Percentiles rank a stretch among this genome's conserved stretches.
Conservation (phyloP, 805 yeast species). For the Huiozyma sinensis region DNA sequence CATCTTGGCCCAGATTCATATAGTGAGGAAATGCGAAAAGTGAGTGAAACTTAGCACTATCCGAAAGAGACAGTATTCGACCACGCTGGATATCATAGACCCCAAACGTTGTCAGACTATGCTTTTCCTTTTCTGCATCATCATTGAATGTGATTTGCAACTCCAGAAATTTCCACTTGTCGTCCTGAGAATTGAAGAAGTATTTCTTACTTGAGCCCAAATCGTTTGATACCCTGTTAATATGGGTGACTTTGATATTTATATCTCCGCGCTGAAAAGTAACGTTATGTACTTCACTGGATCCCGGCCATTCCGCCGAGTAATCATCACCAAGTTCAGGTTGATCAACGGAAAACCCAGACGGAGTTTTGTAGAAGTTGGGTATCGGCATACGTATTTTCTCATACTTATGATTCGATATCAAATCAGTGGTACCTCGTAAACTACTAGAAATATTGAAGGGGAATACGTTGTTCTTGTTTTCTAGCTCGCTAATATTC, state of each 20-base stretch:
- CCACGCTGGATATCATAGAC: constrained; percentile 61
- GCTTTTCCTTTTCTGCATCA: constrained; percentile 37
- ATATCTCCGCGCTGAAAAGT: constrained; percentile 22
- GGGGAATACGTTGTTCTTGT: constrained; percentile 23
- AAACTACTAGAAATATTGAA: constrained; percentile 41
- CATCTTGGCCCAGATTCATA: constrained; percentile 30
- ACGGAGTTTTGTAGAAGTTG: constrained; percentile 22
- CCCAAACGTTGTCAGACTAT: constrained; percentile 44
- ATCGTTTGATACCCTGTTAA: constrained; percentile 12
- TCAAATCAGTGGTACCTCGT: constrained; percentile 32
- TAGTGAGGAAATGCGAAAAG: constrained; percentile 50
- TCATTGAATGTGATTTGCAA: constrained; percentile 31
- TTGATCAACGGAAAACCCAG: constrained; percentile 18
- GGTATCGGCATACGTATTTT: constrained; percentile 27
- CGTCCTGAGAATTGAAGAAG: constrained; percentile 27
- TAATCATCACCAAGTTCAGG: constrained; percentile 22
- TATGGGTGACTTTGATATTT: constrained; percentile 14
- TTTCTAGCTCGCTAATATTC: constrained; percentile 27
- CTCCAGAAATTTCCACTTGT: constrained; percentile 32
- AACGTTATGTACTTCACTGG: constrained; percentile 20
- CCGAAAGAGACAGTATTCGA: constrained; percentile 44
- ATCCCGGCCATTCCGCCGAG: constrained; percentile 12
- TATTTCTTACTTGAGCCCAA: constrained; percentile 10
- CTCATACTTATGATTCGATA: constrained; percentile 11
- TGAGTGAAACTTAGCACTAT: constrained; percentile 56